Conservation (phyloP, 164 flowering plant genomes). For the Vitis cinerea region DNA sequence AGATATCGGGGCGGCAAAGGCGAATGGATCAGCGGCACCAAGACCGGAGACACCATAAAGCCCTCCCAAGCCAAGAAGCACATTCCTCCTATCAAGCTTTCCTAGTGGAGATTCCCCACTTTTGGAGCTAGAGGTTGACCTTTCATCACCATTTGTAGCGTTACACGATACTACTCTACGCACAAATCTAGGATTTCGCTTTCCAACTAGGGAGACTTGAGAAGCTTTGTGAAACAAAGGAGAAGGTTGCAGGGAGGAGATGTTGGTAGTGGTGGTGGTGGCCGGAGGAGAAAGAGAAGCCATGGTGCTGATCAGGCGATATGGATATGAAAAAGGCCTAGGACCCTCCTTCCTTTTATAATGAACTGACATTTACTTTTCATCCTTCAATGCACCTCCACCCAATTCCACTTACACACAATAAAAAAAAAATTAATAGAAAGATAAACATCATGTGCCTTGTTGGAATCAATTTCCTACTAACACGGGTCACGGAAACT, state of each 20-base stretch:
- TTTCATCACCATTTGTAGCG: constrained; percentile 1
- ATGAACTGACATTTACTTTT: too few relatives aligned
- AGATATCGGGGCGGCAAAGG: constrained; percentile 28
- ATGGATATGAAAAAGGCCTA: too few relatives aligned
- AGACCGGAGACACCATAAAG: constrained; percentile 33
- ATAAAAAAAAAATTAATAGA: too few relatives aligned
- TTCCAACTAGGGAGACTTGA: constrained; percentile 12
- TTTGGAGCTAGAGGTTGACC: too few relatives aligned
- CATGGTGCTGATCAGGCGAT: constrained; percentile 5
- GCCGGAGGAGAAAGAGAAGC: constrained; percentile 20
- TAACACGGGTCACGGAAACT: too few relatives aligned
- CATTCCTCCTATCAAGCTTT: constrained; percentile 42
- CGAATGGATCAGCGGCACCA: constrained; percentile 8
- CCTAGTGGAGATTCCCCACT: background rate
- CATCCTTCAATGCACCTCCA: too few relatives aligned
- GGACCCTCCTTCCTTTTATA: too few relatives aligned
- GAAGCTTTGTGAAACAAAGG: background rate
- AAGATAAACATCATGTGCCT: too few relatives aligned
- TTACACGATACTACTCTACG: constrained; percentile 15
- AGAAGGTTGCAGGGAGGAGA: constrained; percentile 5
- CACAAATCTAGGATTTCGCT: constrained; percentile 3
- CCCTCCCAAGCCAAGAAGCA: constrained; percentile 55
- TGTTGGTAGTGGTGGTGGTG: constrained; percentile 5
- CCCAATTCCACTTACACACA: too few relatives aligned
- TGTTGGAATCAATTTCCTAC: too few relatives aligned